phyloP scores from a whole-genome alignment of 2,329 filamentous ascomycete species.

The Rutstroemia sp. region DNA sequence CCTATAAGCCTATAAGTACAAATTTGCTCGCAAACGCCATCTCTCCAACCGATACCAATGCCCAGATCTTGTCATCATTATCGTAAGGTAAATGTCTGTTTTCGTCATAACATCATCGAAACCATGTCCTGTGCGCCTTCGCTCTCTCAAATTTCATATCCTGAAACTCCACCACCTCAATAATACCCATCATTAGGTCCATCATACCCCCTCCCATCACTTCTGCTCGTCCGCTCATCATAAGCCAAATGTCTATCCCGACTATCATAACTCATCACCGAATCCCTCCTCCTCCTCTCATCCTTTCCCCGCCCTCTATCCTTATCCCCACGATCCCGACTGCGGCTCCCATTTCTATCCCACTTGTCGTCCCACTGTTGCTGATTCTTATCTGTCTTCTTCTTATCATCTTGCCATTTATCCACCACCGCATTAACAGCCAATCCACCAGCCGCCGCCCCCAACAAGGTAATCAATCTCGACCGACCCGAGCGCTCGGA shows the following conservation, averaged over 20 bases:
- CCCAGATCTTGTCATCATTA: too few species aligned
- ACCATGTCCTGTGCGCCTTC: not conserved
- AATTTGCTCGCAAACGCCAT: too few species aligned
- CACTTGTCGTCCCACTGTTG: conserved; percentile 8
- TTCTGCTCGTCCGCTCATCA: not conserved
- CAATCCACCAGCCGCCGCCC: conserved; percentile 23
- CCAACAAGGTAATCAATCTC: conserved; percentile 19
- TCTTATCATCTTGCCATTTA: conserved; percentile 18
- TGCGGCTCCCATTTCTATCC: conserved; percentile 2
- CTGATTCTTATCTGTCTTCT: conserved; percentile 11
- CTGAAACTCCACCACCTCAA: not conserved
- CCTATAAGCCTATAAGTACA: too few species aligned
- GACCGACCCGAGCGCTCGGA: conserved; percentile 10
- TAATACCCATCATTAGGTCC: not conserved
- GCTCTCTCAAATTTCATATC: not conserved
- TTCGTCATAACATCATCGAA: not conserved
- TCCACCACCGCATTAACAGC: conserved; percentile 22
- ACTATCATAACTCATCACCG: not conserved
- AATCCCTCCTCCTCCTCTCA: not conserved
- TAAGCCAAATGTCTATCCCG: not conserved
- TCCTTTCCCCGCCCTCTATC: conserved; percentile 2
- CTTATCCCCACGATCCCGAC: not conserved
- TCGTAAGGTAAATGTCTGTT: not conserved
- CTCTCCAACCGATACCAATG: too few species aligned
- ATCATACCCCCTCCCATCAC: not conserved